Evolutionary conservation across 768 basidiomycete species (phyloP).

Genomic region (Amanita muscaria): DNA sequence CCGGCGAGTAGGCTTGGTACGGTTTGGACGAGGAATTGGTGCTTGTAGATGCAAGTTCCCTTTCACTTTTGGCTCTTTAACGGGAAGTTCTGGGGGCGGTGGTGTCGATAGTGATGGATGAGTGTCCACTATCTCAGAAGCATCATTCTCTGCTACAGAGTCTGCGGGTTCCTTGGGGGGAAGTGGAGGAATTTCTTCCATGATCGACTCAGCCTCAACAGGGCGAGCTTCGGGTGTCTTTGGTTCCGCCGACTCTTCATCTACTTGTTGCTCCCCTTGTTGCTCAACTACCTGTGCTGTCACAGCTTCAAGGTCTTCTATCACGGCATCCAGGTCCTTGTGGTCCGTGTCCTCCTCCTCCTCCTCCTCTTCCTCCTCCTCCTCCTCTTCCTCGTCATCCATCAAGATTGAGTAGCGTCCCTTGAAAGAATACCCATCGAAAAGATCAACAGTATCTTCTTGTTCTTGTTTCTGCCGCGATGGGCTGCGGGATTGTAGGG

Average conservation of each 20-base stretch:
- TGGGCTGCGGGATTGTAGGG: slow-evolving; percentile 71
- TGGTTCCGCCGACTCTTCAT: no score
- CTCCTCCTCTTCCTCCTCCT: slow-evolving; percentile 29
- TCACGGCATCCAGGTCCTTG: slow-evolving; percentile 35
- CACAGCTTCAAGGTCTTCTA: slow-evolving; percentile 22
- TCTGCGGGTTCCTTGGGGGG: slow-evolving; percentile 7
- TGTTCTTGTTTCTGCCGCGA: slow-evolving; percentile 35
- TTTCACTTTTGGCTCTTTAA: slow-evolving; percentile 20
- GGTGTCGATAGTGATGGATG: not conserved
- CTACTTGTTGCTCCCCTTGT: slow-evolving; percentile 25
- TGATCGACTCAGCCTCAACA: slow-evolving; percentile 20
- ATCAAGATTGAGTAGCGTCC: slow-evolving; percentile 74
- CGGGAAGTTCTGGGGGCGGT: slow-evolving; percentile 9
- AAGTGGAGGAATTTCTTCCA: slow-evolving; percentile 9
- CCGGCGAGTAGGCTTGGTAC: slow-evolving; percentile 36
- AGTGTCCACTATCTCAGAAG: no score
- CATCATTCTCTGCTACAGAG: not conserved
- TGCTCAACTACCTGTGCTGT: slow-evolving; percentile 19
- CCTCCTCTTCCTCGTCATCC: slow-evolving; percentile 55
- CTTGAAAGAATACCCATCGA: slow-evolving; percentile 93
- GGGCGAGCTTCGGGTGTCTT: slow-evolving; percentile 70
- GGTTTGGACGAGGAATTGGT: slow-evolving; percentile 15
- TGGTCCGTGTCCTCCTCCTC: slow-evolving; percentile 27
- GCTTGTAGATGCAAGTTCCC: slow-evolving; percentile 16
- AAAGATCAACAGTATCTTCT: slow-evolving; percentile 65